Conservation (phyloP, 2,329 filamentous ascomycete genomes). For the Penicillium sp. region DNA sequence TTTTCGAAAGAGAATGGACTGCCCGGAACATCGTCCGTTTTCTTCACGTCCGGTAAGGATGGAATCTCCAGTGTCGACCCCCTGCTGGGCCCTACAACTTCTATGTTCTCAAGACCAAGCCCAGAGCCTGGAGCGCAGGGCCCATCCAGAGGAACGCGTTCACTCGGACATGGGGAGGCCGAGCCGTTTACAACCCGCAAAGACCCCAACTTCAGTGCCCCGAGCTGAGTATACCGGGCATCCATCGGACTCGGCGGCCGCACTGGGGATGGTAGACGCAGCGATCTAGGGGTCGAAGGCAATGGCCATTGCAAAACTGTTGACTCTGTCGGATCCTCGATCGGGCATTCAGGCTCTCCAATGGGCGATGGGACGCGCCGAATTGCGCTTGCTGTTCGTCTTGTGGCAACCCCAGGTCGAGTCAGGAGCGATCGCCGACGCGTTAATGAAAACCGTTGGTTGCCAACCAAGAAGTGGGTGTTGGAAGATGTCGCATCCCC, state of each 20-base stretch:
- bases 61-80: constrained; percentile 17
- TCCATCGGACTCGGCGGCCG: constrained; percentile 24
- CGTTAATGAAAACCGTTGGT: constrained; percentile 30
- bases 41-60: constrained; percentile 10
- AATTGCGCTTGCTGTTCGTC: constrained; percentile 22
- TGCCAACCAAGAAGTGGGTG: constrained; percentile 27
- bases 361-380: constrained; percentile 20
- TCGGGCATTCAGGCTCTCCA: constrained; percentile 15
- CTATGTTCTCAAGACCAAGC: constrained; percentile 12
- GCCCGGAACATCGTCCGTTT: constrained; percentile 20
- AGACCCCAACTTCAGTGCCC: constrained; percentile 34
- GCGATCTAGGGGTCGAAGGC: constrained; percentile 11
- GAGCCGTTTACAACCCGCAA: constrained; percentile 35
- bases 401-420: constrained; percentile 30
- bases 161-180: constrained; percentile 32
- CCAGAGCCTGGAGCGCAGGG: constrained; percentile 11
- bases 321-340: constrained; percentile 9
- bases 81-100: constrained; percentile 3
- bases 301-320: constrained; percentile 17
- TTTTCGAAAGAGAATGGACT: constrained; percentile 32
- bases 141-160: constrained; percentile 21
- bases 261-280: constrained; percentile 5
- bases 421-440: constrained; percentile 32
- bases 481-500: constrained; percentile 25
- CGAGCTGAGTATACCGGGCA: constrained; percentile 34